phyloP scores from a whole-genome alignment of 257 asterid species.

The Plantago major region DNA sequence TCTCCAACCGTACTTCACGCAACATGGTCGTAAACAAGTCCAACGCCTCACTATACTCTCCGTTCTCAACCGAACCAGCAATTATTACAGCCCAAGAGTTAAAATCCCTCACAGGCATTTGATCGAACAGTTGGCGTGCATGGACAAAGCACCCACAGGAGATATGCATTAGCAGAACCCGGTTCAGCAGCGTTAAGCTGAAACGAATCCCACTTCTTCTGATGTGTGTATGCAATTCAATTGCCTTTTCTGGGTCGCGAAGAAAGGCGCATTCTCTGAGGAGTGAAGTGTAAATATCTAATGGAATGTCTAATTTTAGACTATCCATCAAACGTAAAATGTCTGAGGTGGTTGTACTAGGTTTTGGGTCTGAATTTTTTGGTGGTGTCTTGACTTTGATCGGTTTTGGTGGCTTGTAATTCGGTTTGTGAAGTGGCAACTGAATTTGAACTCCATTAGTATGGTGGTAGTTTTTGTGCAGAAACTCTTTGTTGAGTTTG shows the following conservation, averaged over 20 bases:
- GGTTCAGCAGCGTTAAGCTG: slow-evolving; percentile 33
- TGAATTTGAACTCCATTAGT: slow-evolving; percentile 37
- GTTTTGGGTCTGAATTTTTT: slow-evolving; percentile 21
- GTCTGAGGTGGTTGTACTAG: slow-evolving; percentile 48
- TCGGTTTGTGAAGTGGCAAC: slow-evolving; percentile 47
- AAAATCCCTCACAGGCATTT: slow-evolving; percentile 47
- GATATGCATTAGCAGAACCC: slow-evolving; percentile 47
- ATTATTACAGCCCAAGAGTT: slow-evolving; percentile 64
- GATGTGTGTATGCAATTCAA: slow-evolving; percentile 46
- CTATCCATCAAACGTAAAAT: slow-evolving; percentile 55
- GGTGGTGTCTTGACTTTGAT: slow-evolving; percentile 22
- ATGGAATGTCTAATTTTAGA: slow-evolving; percentile 43
- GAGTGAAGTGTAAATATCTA: slow-evolving; percentile 50
- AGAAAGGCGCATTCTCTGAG: slow-evolving; percentile 54
- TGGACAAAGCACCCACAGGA: slow-evolving; percentile 43
- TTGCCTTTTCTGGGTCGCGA: slow-evolving; percentile 43
- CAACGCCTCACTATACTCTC: slow-evolving; percentile 30
- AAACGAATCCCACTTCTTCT: slow-evolving; percentile 30
- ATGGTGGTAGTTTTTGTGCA: neutral
- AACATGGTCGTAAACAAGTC: slow-evolving; percentile 45
- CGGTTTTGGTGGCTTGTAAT: slow-evolving; percentile 28
- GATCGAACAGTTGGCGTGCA: slow-evolving; percentile 62
- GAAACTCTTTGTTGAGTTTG: neutral
- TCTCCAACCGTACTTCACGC: slow-evolving; percentile 21
- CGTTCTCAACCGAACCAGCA: slow-evolving; percentile 52